Evolutionary conservation across 148 eudicot species (phyloP), one percentile per base, ranked within the genome.

Genomic region (Diospyros lotus): DNA sequence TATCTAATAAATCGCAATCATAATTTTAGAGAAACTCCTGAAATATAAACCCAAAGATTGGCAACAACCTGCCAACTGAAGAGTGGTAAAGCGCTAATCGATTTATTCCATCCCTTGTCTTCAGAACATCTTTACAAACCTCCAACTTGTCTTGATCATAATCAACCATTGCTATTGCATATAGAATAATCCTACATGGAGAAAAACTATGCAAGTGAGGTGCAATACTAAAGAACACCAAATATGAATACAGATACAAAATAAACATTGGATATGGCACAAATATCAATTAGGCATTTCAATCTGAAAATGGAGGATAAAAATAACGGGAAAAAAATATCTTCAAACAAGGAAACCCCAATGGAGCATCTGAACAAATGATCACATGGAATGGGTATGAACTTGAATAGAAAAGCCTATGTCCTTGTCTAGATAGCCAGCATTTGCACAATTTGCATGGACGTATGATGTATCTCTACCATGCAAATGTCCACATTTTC

Each of bases 121-220:
- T 89, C 63, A 94, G 90, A 76, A 88, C 77, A 82, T 81, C 77
- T 71, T 84, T 82, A 74, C 87, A 78, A 55, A 71, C 73, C 64
- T 87, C 90, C 75, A 73, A 2, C 58, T 83, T 81, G 58, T 86
- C 93, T 86, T 94, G 98, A 79, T 92, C 97, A 76, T 87, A 82
- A 82, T 94, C 89, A 58, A 88, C 87, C 89, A 92, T 79, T 69
- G 90, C 93, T 77, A 94, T 92, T 60, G 93, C 89, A 82, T 92
- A 90, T 46, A 94, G 78, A 73, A 92, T 89, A 68, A 90, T 85
- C 97, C 98, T 94, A 77, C 85, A 85, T 5, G 76, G 18, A 56
- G 38, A 81, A 71, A 68, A 75, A 58, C 46, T 11, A 67, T 46
- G 53, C 45, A 64, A 67, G n/a, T 65, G 14, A 66, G 28, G 28